Conservation (phyloP, 2,329 filamentous ascomycete genomes). For the Beauveria caledonica region DNA sequence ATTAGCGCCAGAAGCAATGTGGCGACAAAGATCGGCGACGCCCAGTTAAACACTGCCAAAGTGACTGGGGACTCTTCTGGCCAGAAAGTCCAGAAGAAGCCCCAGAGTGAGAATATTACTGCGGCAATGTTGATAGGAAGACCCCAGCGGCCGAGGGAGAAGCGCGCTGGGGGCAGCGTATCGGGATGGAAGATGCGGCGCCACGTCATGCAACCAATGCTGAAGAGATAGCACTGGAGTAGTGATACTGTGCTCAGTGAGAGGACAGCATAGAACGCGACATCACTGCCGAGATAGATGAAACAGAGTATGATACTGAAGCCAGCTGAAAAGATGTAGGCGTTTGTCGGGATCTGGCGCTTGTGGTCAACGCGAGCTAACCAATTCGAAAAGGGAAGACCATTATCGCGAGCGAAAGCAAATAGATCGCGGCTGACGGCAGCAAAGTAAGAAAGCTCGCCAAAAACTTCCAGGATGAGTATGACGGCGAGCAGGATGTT, state of each 20-base stretch:
- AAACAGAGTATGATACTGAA: slow-evolving; percentile 7
- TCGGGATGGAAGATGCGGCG: slow-evolving; percentile 12
- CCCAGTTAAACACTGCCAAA: slow-evolving; percentile 13
- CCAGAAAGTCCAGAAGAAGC: slow-evolving; percentile 16
- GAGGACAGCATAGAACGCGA: slow-evolving; percentile 14
- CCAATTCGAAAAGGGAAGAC: slow-evolving; percentile 10
- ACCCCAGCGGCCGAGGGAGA: slow-evolving; percentile 14
- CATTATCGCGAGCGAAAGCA: slow-evolving; percentile 8
- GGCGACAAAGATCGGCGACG: slow-evolving; percentile 10
- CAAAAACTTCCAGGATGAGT: slow-evolving; percentile 1
- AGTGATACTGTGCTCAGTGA: slow-evolving; percentile 13
- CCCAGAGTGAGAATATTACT: slow-evolving; percentile 9
- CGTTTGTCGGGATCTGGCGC: slow-evolving; percentile 11
- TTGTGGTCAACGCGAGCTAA: slow-evolving; percentile 8
- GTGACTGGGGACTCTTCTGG: slow-evolving; percentile 12
- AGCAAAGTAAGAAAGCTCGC: slow-evolving; percentile 5
- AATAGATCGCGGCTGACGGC: slow-evolving; percentile 11
- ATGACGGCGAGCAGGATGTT: slow-evolving; percentile 1
- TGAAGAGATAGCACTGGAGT: slow-evolving; percentile 14
- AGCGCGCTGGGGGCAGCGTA: slow-evolving; percentile 12
- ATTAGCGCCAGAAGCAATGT: slow-evolving; percentile 6
- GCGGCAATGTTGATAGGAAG: slow-evolving; percentile 11
- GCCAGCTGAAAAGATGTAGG: slow-evolving; percentile 10
- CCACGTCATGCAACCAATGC: slow-evolving; percentile 15
- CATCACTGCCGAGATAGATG: slow-evolving; percentile 14